Percentiles rank a stretch among this genome's conserved stretches.
These are phyloP conservation scores for Gossypium australe DNA, from an alignment of 345 rosid genomes.

Conservation along the genomic window DNA sequence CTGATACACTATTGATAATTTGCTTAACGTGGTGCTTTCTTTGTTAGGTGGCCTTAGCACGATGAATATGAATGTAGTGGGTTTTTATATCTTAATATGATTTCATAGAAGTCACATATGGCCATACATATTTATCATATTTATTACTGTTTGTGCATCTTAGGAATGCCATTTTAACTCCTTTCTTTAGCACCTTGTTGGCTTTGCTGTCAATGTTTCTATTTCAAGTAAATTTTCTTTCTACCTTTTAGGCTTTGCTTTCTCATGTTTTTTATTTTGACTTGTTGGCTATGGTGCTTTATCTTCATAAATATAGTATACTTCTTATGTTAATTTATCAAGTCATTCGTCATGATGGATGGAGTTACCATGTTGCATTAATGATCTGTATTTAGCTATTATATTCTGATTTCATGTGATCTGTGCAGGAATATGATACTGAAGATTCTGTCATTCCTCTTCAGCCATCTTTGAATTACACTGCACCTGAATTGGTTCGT, in stretches of 20 bases:
- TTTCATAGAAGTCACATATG: neutral
- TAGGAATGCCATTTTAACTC: conserved; percentile 1
- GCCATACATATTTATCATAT: neutral
- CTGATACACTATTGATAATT: neutral
- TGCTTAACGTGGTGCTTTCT: neutral
- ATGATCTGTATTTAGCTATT: conserved; percentile 2
- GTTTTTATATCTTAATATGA: neutral
- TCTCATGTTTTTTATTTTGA: neutral
- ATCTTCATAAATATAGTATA: neutral
- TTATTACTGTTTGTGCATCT: neutral
- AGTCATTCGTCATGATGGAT: neutral
- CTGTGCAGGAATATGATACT: conserved; percentile 77
- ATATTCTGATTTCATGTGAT: conserved; percentile 17
- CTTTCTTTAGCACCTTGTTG: neutral
- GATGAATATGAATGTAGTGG: neutral
- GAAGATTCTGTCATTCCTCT: conserved; percentile 91
- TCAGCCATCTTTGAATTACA: conserved; percentile 89
- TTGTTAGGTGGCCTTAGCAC: neutral
- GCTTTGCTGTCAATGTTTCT: neutral
- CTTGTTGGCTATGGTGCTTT: neutral
- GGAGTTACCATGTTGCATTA: neutral
- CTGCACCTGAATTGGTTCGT: conserved; percentile 91
- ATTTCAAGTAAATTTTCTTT: neutral
- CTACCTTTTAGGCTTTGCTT: neutral
- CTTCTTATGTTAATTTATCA: neutral